phyloP scores from a whole-genome alignment of 1,284 basidiomycete genomes.

The Apiotrichum gamsii region DNA sequence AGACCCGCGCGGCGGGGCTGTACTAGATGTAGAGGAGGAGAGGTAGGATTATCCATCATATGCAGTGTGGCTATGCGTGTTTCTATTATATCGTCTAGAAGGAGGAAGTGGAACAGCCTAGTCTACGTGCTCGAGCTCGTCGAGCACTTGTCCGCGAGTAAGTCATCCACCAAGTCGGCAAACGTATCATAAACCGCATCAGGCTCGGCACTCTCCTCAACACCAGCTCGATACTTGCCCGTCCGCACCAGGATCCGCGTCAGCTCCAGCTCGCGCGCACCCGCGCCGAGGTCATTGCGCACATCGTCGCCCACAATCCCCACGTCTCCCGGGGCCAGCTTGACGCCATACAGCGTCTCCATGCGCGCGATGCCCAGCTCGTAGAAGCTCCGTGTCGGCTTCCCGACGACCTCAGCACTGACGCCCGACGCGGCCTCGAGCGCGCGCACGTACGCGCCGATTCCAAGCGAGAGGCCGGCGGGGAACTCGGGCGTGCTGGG shows the following conservation, averaged over 20 bases:
- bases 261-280: conserved; percentile 57
- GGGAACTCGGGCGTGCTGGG: conserved; percentile 50
- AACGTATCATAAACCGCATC: conserved; percentile 56
- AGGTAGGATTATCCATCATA: too few species aligned
- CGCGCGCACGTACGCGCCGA: conserved; percentile 62
- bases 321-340: conserved; percentile 40
- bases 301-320: conserved; percentile 65
- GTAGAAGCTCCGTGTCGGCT: conserved; percentile 59
- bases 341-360: conserved; percentile 28
- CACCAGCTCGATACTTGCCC: conserved; percentile 34
- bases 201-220: conserved; percentile 40
- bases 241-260: conserved; percentile 54
- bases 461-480: conserved; percentile 57
- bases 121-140: too few species aligned
- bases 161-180: conserved; percentile 53
- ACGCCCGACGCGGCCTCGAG: conserved; percentile 56
- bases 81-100: too few species aligned
- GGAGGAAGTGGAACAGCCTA: too few species aligned
- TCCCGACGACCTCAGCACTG: conserved; percentile 58
- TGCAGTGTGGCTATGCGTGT: too few species aligned
- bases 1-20: conserved; percentile 1
- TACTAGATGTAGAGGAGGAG: too few species aligned
- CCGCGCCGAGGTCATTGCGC: conserved; percentile 59
- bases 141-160: conserved; percentile 37
- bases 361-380: conserved; percentile 55